Evolutionary conservation across 1,284 basidiomycete genomes (phyloP).

Genomic region (Fistulina hepatica): DNA sequence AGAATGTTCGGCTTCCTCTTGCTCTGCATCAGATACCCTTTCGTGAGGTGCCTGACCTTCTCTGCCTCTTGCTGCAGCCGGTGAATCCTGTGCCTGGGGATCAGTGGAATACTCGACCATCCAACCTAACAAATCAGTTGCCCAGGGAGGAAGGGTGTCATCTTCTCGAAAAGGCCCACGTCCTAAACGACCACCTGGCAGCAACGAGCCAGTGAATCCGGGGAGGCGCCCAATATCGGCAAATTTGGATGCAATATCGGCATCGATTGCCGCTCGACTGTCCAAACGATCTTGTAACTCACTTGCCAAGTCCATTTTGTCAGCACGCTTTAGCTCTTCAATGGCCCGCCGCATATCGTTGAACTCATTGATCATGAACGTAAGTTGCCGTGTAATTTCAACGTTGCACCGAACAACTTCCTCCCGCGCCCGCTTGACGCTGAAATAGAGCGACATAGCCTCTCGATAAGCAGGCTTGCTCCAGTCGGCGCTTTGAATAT

Average conservation of each 20-base stretch:
- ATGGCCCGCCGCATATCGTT: conserved; percentile 6
- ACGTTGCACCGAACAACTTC: conserved; percentile 11
- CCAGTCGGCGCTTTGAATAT: conserved; percentile 5
- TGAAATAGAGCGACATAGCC: conserved; percentile 10
- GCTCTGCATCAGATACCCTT: too few relatives aligned
- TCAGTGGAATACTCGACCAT: too few relatives aligned
- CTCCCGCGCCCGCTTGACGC: conserved; percentile 8
- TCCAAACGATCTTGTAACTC: background rate
- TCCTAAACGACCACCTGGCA: conserved; percentile 1
- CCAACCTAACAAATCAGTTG: conserved; percentile 1
- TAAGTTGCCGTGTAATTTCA: conserved; percentile 10
- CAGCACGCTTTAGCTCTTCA: background rate
- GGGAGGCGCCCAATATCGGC: conserved; percentile 2
- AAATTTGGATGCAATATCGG: background rate
- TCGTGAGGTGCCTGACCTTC: too few relatives aligned
- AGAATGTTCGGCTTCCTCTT: too few relatives aligned
- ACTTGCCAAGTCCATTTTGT: background rate
- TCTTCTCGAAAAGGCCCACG: background rate
- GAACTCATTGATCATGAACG: conserved; percentile 10
- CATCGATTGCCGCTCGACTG: background rate
- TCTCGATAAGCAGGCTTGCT: background rate
- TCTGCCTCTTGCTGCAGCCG: too few relatives aligned
- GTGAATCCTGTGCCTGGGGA: too few relatives aligned
- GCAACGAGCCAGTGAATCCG: conserved; percentile 3
- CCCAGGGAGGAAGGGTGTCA: conserved; percentile 5